Conservation (phyloP, 1,284 basidiomycete genomes). For the Mycena sp. region DNA sequence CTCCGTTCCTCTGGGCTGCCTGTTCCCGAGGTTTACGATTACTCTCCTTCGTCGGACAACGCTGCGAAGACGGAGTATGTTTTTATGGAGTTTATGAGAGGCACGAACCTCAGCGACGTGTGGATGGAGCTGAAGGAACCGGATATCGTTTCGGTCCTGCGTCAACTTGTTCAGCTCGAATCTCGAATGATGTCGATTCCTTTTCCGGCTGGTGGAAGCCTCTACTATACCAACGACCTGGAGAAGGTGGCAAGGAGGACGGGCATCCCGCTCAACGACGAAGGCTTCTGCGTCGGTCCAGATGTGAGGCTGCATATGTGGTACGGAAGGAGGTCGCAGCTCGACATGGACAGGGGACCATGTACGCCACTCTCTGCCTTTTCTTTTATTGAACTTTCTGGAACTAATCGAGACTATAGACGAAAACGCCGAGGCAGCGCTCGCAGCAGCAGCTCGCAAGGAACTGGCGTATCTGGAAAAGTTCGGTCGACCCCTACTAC, state of each 20-base stretch:
- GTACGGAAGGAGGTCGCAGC: constrained; percentile 57
- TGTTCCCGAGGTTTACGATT: constrained; percentile 39
- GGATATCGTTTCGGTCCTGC: constrained; percentile 35
- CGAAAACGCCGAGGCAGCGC: constrained; percentile 53
- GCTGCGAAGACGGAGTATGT: constrained; percentile 36
- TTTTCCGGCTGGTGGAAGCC: constrained; percentile 40
- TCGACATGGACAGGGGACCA: constrained; percentile 57
- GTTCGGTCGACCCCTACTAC: constrained; percentile 59
- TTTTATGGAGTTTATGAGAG: constrained; percentile 36
- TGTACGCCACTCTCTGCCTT: constrained; percentile 52
- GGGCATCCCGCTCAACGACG: constrained; percentile 41
- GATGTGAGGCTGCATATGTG: constrained; percentile 54
- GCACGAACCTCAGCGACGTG: constrained; percentile 33
- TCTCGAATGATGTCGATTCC: constrained; percentile 38
- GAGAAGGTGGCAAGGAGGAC: constrained; percentile 39
- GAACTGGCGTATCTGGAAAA: constrained; percentile 58
- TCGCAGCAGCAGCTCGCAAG: constrained; percentile 54
- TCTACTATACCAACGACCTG: constrained; percentile 41
- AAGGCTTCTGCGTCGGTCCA: constrained; percentile 51
- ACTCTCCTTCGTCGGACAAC: constrained; percentile 31
- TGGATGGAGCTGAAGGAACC: constrained; percentile 31
- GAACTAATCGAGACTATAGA: constrained; percentile 52
- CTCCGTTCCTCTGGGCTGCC: constrained; percentile 53
- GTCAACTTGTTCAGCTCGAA: constrained; percentile 36
- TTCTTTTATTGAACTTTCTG: constrained; percentile 32